phyloP scores from a whole-genome alignment of 768 basidiomycete genomes.

The Coprinellus aureogranulatus region DNA sequence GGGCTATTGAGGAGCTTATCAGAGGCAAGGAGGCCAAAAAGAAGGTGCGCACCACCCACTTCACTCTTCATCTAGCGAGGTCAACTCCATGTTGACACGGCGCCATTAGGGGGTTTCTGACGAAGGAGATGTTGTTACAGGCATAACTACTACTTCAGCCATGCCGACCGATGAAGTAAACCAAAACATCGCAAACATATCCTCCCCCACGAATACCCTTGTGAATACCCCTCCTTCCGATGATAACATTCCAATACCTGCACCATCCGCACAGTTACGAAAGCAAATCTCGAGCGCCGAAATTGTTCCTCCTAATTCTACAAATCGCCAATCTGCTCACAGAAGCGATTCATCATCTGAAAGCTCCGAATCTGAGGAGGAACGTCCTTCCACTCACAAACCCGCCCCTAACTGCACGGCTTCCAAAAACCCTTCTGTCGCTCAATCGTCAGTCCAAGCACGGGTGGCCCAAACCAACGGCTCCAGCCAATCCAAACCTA shows the following conservation, averaged over 20 bases:
- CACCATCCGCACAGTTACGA: too few species aligned
- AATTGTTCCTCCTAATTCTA: too few species aligned
- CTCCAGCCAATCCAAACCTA: background rate
- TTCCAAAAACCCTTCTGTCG: background rate
- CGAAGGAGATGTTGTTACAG: background rate
- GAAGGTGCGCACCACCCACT: background rate
- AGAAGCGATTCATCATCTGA: background rate
- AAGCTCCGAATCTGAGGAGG: background rate
- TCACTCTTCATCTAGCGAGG: background rate
- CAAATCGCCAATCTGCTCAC: too few species aligned
- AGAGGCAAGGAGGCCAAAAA: background rate
- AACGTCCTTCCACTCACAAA: background rate
- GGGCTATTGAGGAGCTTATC: background rate
- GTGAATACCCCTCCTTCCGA: too few species aligned
- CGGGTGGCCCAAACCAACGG: background rate
- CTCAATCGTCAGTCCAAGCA: too few species aligned
- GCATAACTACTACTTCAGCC: background rate
- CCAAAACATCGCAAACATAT: too few species aligned
- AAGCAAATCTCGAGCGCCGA: too few species aligned
- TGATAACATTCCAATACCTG: too few species aligned
- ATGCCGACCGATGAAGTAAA: background rate
- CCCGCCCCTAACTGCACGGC: background rate
- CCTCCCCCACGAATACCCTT: too few species aligned
- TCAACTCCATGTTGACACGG: background rate
- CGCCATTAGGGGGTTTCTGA: slow-evolving; percentile 3